Conservation (phyloP, 2,329 filamentous ascomycete species). For the Diaporthe sp. region DNA sequence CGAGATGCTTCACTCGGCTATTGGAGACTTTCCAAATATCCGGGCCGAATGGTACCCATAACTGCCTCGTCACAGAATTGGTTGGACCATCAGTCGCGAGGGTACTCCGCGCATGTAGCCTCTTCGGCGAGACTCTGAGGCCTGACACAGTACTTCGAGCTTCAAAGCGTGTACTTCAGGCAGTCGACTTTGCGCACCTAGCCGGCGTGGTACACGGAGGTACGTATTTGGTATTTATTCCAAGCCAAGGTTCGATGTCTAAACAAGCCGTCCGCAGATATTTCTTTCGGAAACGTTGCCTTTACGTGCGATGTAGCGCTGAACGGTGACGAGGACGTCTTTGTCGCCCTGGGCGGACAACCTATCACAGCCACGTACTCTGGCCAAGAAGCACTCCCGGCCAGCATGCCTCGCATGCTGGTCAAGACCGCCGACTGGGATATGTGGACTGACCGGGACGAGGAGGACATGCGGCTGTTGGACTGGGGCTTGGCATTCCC, state of each 20-base stretch:
- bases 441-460: constrained; percentile 9
- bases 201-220: constrained; percentile 13
- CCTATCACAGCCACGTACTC: not conserved
- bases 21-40: not conserved
- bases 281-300: constrained; percentile 9
- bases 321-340: constrained; percentile 1
- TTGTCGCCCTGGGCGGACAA: not conserved
- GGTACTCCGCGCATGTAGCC: not conserved
- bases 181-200: constrained; percentile 1
- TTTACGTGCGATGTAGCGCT: constrained; percentile 1
- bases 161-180: constrained; percentile 1
- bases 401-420: not conserved
- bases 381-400: not conserved
- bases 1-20: not conserved
- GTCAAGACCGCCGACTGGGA: constrained; percentile 1
- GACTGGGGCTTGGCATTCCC: constrained; percentile 27
- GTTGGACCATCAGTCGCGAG: not conserved
- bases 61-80: constrained; percentile 27
- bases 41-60: constrained; percentile 5
- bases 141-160: constrained; percentile 16
- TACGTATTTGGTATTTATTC: not conserved
- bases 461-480: not conserved
- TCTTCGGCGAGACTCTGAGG: not conserved
- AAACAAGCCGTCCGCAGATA: not conserved
- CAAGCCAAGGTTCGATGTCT: accelerated